These are phyloP conservation scores for Metschnikowia koreensis DNA, from an alignment of 805 yeast genomes.

Conservation along the genomic window DNA sequence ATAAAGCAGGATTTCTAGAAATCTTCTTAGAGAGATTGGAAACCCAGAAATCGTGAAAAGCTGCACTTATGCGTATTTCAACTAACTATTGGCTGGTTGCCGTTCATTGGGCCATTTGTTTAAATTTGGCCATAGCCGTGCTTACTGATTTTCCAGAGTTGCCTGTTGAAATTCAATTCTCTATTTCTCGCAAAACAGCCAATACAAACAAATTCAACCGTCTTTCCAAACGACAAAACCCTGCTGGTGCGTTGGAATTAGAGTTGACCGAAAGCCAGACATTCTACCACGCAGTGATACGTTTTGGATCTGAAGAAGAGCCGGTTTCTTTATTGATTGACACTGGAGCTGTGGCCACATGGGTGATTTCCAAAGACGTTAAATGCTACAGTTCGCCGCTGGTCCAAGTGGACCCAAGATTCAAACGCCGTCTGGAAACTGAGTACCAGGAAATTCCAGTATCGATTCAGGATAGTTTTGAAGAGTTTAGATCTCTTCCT, in stretches of 20 bases:
- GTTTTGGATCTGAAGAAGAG: neutral
- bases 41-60: too few relatives aligned
- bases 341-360: conserved; percentile 2
- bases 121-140: neutral
- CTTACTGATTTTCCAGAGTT: neutral
- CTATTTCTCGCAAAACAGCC: neutral
- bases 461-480: neutral
- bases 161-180: neutral
- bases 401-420: neutral
- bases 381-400: neutral
- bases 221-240: neutral
- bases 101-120: neutral
- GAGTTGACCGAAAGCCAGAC: neutral
- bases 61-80: neutral
- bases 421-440: neutral
- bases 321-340: conserved; percentile 2
- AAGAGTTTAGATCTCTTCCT: neutral
- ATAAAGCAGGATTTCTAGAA: too few relatives aligned
- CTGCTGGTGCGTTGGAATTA: neutral
- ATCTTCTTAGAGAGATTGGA: too few relatives aligned
- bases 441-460: neutral
- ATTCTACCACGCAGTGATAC: neutral
- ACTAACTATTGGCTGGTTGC: neutral
- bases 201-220: neutral
- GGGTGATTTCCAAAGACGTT: conserved; percentile 1